Evolutionary conservation across 75 land plant genomes (phyloP), one percentile per base, ranked within the genome.

Genomic region (Larix kaempferi): DNA sequence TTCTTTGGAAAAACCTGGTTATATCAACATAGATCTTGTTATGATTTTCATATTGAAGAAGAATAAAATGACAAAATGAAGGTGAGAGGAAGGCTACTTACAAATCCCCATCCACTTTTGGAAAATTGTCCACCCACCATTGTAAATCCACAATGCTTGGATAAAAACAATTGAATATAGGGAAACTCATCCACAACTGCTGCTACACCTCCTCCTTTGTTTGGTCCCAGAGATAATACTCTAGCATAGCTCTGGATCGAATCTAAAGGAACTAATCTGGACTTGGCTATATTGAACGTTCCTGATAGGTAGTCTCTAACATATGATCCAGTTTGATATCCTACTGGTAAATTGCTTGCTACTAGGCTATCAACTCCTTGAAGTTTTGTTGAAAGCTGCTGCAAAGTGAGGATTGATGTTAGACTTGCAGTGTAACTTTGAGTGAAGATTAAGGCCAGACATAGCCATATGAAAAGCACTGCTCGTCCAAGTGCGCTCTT

Each of bases 71-170:
- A 66, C 5, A 21, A 35, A 62, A 77, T 2, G 27, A 3, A 76
- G 23, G 22, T 75, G 49, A 44, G 33, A 29, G 23, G 19, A 58
- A 54, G n/a, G 75, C 61, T 69, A 89, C 94, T 91, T 82, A 93
- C 94, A 88, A 95, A 93, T 75, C 96, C 96, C 96, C 96, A 95
- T 17, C 96, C 98, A 75, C 81, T 86, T 78, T 85, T 91, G 11
- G 98, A 93, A 81, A 93, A 91, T 78, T 87, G 87, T 73, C 83
- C 84, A 8, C 98, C 98, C 1, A 88, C 90, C 27, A 91, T 89
- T 25, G 84, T 78, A 67, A 83, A 93, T 33, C 84, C 87, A 81
- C 98, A 95, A 27, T 88, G 76, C 23, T 89, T 85, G 59, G 98
- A 87, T 60, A 93, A 84, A 64, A 95, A 95, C 57, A 93, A 79